Base-by-base conservation (phyloP, 371 early-diverging fungal species). In the Synchytrium microbalum region DNA sequence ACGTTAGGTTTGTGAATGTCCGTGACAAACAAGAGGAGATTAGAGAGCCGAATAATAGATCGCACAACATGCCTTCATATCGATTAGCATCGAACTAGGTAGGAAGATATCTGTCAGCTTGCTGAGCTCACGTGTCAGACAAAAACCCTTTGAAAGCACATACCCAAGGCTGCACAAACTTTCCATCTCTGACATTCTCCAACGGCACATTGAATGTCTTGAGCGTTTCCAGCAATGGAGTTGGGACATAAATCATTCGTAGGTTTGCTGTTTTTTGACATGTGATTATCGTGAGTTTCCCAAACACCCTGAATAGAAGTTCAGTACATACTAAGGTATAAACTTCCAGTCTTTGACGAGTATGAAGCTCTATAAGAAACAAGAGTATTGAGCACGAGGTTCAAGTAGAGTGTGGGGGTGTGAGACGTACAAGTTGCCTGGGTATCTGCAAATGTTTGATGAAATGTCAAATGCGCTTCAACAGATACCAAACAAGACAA, bases 141-240 rank as follows among this genome's bases (percentile, higher is more conserved):
- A 38, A 38, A 38, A 5, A 38, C n/a, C n/a, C n/a, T n/a, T n/a
- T n/a, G n/a, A n/a, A n/a, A n/a, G n/a, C 5, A 38, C 46, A 19
- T 38, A 38, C 46, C 72, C 72, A 72, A 0, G 75, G 72, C 60
- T 72, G 75, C 0, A 63, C 24, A 3, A 75, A 56, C 25, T 69
- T 69, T 2, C 72, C 72, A n/a, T 64, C 55, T 31, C 25, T 64
- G 2, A 66, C 26, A 38, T 66, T 59, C 16, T 58, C 63, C 14
- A 69, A 33, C 23, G 64, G 67, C 29, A 69, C 46, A 23, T 58
- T 65, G 31, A 68, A 59, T 31, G 61, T 56, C 26, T 62, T 54
- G 24, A 68, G 58, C 16, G 5, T 23, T 8, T 32, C 38, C 33
- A 58, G 10, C n/a, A 16, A 32, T 14, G 51, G 58, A 14, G 24